phyloP scores from a whole-genome alignment of 1,284 basidiomycete species.

The Entoloma clypeatum region DNA sequence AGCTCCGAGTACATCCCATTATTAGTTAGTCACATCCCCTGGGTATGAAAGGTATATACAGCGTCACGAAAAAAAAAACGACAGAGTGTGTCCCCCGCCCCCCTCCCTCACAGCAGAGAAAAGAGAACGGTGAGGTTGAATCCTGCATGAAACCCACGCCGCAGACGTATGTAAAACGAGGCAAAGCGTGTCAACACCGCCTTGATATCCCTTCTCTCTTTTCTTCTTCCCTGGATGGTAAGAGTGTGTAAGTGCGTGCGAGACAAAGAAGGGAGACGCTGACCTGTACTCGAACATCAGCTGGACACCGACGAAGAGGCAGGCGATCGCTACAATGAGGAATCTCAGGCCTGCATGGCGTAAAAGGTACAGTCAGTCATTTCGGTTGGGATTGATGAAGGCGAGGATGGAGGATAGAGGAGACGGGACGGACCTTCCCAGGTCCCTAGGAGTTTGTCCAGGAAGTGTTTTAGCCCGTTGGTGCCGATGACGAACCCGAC shows the following conservation, averaged over 20 bases:
- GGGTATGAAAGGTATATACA: too few relatives aligned
- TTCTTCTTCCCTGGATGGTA: conserved; percentile 42
- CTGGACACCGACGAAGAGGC: conserved; percentile 83
- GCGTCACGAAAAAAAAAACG: too few relatives aligned
- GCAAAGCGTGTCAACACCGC: conserved; percentile 42
- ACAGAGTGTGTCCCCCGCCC: too few relatives aligned
- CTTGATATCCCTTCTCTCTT: conserved; percentile 58
- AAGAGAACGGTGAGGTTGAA: too few relatives aligned
- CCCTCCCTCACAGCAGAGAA: too few relatives aligned
- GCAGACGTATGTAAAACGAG: not conserved
- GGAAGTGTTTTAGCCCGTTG: conserved; percentile 77
- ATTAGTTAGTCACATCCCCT: too few relatives aligned
- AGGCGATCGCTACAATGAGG: conserved; percentile 55
- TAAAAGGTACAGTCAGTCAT: not conserved
- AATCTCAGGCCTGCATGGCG: conserved; percentile 58
- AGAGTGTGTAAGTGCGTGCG: conserved; percentile 2
- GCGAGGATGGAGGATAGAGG: conserved; percentile 2
- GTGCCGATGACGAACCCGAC: conserved; percentile 93
- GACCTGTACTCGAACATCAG: conserved; percentile 93
- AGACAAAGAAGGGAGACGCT: conserved; percentile 15
- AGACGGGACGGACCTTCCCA: conserved; percentile 49
- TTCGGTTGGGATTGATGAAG: not conserved
- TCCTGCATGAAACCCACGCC: too few relatives aligned
- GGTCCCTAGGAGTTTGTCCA: conserved; percentile 61
- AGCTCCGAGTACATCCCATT: too few relatives aligned